Base-by-base conservation (phyloP, 176 grass and related monocot species). In the Aegilops speltoides region DNA sequence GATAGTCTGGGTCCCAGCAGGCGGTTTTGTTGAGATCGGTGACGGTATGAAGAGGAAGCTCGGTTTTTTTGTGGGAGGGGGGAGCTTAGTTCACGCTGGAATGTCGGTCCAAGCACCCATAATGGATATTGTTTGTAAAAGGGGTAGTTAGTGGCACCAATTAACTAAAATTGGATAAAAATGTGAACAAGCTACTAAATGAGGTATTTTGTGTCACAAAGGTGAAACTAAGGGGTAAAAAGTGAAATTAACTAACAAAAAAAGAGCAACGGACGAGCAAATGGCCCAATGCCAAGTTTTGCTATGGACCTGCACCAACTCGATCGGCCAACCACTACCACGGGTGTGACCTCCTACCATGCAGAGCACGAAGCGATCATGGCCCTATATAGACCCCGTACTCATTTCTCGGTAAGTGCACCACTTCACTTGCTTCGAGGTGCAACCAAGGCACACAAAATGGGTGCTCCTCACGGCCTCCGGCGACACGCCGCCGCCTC, bases 311-410 rank as follows among this genome's bases (percentile, higher is more conserved):
- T 28, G 38, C 45, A 89, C 91, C 86, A 87, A 89, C 90, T 22
- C 19, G 54, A 20, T 88, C 71, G 83, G 87, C 88, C 86, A 90
- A 94, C 86, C 36, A 88, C 71, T 78, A 82, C 83, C 83, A 54
- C 43, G 50, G 25, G 31, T 61, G 85, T 85, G 91, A 93, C 87
- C 86, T 45, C 80, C 87, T 83, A 94, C 85, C 87, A 90, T 89
- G 87, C 87, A 94, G 46, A 41, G 34, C 90, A 92, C 60, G 78
- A 86, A 75, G 25, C 9, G 82, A 89, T 81, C 46, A 84, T 78
- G 37, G 40, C 33, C 20, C 60, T 87, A 91, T 90, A 92, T 86
- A 86, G 92, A 83, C 33, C 71, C 19, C 33, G 43, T 59, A 83
- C 88, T 64, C 76, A 74, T 73, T 59, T 70, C 26, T 52, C 48